Evolutionary conservation across 2,329 filamentous ascomycete species (phyloP), one percentile per base, ranked within the genome.

Genomic region (Rutstroemia sydowiana): DNA sequence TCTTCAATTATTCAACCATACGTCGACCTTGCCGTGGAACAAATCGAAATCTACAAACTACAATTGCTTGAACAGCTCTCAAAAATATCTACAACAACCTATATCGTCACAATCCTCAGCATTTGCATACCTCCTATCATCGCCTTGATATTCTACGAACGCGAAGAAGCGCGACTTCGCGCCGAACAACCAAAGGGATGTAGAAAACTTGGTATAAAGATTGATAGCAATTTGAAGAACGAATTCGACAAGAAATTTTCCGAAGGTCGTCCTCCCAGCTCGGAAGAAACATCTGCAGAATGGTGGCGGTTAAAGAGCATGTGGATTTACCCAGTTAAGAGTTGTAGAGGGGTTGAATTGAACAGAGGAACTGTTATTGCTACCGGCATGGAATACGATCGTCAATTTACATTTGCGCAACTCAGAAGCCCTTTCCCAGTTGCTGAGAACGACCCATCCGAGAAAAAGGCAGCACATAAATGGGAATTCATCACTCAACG

Each of bases 301-400:
- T 66, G 66, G 52, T 75, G 74, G 68, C 69, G 68, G 32, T 70
- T 85, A 44, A 84, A 88, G 66, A 87, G 85, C 51, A 73, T 95
- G 47, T 84, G 83, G 70, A 77, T 90, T 54, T 92, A 93, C 67
- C 90, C 91, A 1, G 71, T 95, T 66, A 92, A 95, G 70, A 88
- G 86, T 52, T 95, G 89, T 66, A 74, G 73, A 51, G 87, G 85
- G 26, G 81, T 95, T 50, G 88, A 93, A 69, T 69, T 95, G 43
- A 70, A 78, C 47, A 71, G 75, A 55, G 79, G 79, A 54, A 77
- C 79, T 49, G 75, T 93, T 14, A 69, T 88, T 42, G 72, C 79
- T 5, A 80, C 79, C 2, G 89, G 90, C 2, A 74, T 95, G 52
- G 78, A 85, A 65, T 87, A 85, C 67, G 90, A 96, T 69, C 81